Evolutionary conservation across 768 basidiomycete species (phyloP).

Genomic region (Chalciporus pseudorubinellus): DNA sequence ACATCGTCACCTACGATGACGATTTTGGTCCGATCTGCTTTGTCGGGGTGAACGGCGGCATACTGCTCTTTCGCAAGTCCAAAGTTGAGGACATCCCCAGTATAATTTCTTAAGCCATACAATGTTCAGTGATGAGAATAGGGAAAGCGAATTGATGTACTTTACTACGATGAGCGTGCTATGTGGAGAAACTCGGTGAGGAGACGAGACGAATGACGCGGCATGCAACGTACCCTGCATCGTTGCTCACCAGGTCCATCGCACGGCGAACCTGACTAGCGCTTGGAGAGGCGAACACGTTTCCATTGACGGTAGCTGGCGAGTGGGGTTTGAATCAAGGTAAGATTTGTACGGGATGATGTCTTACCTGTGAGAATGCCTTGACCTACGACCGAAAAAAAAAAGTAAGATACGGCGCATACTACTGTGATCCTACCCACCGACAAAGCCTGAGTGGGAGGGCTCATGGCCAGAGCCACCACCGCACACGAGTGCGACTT

Average conservation of each 20-base stretch:
- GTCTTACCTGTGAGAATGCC: constrained; percentile 72
- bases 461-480: constrained; percentile 93
- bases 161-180: constrained; percentile 85
- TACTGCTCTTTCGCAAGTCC: constrained; percentile 87
- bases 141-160: constrained; percentile 34
- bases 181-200: not conserved
- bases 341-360: not conserved
- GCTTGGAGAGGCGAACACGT: constrained; percentile 88
- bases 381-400: constrained; percentile 42
- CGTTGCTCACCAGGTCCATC: constrained; percentile 71
- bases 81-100: constrained; percentile 89
- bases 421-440: constrained; percentile 36
- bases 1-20: constrained; percentile 90
- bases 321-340: not conserved
- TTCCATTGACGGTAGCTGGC: constrained; percentile 78
- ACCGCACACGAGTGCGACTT: constrained; percentile 78
- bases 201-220: not conserved
- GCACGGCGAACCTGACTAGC: constrained; percentile 79
- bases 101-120: constrained; percentile 62
- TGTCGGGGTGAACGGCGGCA: constrained; percentile 64
- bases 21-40: constrained; percentile 66
- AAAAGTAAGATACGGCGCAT: not conserved
- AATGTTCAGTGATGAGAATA: constrained; percentile 5
- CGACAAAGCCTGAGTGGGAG: constrained; percentile 87
- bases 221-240: constrained; percentile 54